phyloP scores from a whole-genome alignment of 805 yeast genomes.

The Candida gorgasii region DNA sequence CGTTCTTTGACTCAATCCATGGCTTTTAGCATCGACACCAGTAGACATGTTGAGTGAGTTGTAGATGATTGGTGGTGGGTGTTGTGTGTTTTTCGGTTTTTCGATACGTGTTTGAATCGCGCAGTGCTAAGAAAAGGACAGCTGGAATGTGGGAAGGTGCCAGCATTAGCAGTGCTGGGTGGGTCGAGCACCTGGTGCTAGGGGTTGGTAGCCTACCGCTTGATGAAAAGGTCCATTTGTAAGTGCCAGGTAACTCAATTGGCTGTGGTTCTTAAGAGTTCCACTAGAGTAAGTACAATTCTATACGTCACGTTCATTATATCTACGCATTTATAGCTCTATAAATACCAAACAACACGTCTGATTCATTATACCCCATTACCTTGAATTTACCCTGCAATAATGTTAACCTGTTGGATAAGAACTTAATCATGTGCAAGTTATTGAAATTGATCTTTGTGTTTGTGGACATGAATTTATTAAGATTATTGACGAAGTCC shows the following conservation, averaged over 20 bases:
- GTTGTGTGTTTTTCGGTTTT: constrained; percentile 1
- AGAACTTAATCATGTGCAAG: constrained; percentile 21
- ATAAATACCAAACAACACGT: not conserved
- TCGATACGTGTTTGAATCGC: constrained; percentile 8
- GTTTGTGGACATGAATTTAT: constrained; percentile 20
- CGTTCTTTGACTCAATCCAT: constrained; percentile 16
- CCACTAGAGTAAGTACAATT: too few species aligned
- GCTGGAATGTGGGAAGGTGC: too few species aligned
- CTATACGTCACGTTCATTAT: too few species aligned
- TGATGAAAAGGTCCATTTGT: too few species aligned
- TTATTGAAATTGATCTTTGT: constrained; percentile 25
- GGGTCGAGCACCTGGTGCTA: too few species aligned
- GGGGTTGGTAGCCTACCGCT: too few species aligned
- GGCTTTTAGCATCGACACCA: constrained; percentile 3
- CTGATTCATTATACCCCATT: not conserved
- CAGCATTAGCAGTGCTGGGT: not conserved
- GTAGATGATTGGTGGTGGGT: not conserved
- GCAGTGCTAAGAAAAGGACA: too few species aligned
- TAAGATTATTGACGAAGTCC: constrained; percentile 18
- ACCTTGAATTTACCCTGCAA: constrained; percentile 1
- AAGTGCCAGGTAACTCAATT: too few species aligned
- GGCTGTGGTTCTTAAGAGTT: too few species aligned
- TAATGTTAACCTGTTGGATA: constrained; percentile 12
- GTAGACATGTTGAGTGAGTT: constrained; percentile 3
- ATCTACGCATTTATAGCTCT: not conserved